Base-by-base conservation (phyloP, 306 rosid genomes). In the Trifolium fragiferum region DNA sequence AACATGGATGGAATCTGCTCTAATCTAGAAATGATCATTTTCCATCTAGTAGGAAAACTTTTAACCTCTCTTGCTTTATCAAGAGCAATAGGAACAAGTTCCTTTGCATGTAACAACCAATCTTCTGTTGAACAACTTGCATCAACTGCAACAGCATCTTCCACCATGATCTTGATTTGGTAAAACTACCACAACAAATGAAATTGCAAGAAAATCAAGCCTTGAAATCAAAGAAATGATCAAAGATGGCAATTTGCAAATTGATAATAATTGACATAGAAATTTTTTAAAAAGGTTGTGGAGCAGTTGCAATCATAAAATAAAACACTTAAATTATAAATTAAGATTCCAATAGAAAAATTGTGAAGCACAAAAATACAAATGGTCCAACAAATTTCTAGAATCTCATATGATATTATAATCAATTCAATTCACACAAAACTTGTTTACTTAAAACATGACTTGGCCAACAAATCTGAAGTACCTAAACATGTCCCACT, bases 31-130 rank as follows among this genome's bases (percentile, higher is more conserved):
- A 88, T 77, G 15, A 94, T 94, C 92, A 80, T 82, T 82, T 91
- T 94, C 98, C 98, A 94, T 76, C 95, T 85, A 67, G 88, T 85
- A 2, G 88, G 84, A 71, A 94, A 94, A 2, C 78, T 86, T 66
- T 89, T 89, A 11, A 88, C 97, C 80, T 88, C 93, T 76, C 58
- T 84, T 8, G 97, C 95, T 76, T 87, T 91, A 7, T 54, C 64
- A 59, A 91, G 73, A 4, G 86, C 94, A 65, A 81, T 6, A 1
- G 97, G 97, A 70, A 94, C 90, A 65, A 94, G 89, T 75, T 90
- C 93, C 68, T 79, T 78, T 2, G 87, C 94, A 70, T 73, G 68
- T 10, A 75, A 79, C 65, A 88, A 81, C 90, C 98, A 91, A 2
- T 88, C 97, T 80, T 89, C 98, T 11, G 90, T 84, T 3, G 91